Conservation (phyloP, 371 early-diverging fungal species). For the Rhizomucor miehei region DNA sequence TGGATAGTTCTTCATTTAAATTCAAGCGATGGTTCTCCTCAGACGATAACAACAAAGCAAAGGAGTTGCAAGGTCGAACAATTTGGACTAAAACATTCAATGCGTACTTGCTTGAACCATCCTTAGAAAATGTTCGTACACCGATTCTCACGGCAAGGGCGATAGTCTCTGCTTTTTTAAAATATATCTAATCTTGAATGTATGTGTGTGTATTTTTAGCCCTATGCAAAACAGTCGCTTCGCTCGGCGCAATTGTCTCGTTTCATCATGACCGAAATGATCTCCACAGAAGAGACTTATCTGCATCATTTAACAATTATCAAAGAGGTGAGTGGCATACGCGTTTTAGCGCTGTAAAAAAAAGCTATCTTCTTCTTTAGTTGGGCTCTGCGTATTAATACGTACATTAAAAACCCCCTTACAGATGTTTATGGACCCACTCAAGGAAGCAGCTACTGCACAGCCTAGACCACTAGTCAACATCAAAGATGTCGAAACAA, state of each 20-base stretch:
- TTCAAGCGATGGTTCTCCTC: constrained; percentile 6
- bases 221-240: constrained; percentile 10
- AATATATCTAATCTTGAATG: too few relatives aligned
- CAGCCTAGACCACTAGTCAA: constrained; percentile 34
- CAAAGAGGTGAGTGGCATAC: constrained; percentile 42
- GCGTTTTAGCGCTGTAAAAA: too few relatives aligned
- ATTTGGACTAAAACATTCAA: constrained; percentile 18
- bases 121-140: neutral
- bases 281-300: constrained; percentile 48
- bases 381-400: neutral
- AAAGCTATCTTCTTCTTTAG: too few relatives aligned
- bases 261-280: constrained; percentile 40
- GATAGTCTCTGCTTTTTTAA: too few relatives aligned
- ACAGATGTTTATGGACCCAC: constrained; percentile 51
- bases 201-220: neutral
- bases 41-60: constrained; percentile 7
- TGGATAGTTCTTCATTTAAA: neutral
- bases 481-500: constrained; percentile 33
- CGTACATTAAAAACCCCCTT: constrained; percentile 6
- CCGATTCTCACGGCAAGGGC: constrained; percentile 2
- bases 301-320: constrained; percentile 39
- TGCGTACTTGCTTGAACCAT: constrained; percentile 7
- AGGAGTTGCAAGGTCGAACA: constrained; percentile 15
- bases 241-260: constrained; percentile 34
- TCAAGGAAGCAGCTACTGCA: constrained; percentile 32